Base-by-base conservation (phyloP, 1,284 basidiomycete genomes). In the Cronartium quercuum region DNA sequence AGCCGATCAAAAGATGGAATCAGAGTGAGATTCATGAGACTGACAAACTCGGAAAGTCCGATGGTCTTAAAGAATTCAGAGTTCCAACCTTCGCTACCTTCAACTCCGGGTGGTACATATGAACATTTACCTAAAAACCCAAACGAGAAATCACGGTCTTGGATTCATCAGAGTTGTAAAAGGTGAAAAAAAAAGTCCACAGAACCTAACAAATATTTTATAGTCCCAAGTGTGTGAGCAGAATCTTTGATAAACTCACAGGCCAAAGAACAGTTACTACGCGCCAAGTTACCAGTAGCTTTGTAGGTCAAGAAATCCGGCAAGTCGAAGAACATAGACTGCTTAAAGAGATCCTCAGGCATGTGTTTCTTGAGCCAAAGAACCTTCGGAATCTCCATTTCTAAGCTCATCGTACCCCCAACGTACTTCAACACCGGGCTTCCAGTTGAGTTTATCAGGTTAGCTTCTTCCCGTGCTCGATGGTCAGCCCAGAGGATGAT, bases 301-400 rank as follows among this genome's bases (percentile, higher is more conserved):
- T 88, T 89, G 84, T 94, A 98, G 0, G 95, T 96, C 70, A 98
- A 87, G 84, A 89, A 98, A 83, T 98, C 95, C 15, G 95, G 95
- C 35, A 98, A 87, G 83, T 98, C 96, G 82, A 96, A 98, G 85
- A 98, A 95, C 82, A 92, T 90, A 83, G 90, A 93, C 67, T 86
- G 84, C 61, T 87, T 84, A 83, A 98, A 98, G n/a, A 84, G 84
- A 13, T 86, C 84, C 0, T 86, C 81, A 1, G 86, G 82, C 92
- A 97, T 94, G 83, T 92, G 86, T 76, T 88, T 89, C 83, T 94
- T 96, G 61, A 98, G 85, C 95, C 95, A 98, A 41, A 98, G 88
- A 12, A 94, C 90, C 83, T 98, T 97, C 0, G 94, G 94, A 60
- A 95, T 88, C 83, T 96, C 94, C 94, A 97, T 96, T 83, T 97